Conservation (phyloP, 108 stramenopile genomes). For the Nannochloropsis salina region DNA sequence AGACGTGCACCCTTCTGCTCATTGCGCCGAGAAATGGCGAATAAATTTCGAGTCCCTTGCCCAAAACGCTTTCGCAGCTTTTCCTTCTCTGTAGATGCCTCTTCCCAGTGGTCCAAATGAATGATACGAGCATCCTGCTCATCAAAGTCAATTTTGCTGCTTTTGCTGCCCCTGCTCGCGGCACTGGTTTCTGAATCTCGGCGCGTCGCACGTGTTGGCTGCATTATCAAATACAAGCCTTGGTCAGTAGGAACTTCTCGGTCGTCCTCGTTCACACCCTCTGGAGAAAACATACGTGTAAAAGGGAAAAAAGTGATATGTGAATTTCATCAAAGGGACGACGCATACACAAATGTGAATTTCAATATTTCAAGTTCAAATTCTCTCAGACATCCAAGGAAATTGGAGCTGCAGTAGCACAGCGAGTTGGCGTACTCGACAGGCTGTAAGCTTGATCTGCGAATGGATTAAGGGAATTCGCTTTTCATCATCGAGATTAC, state of each 20-base stretch:
- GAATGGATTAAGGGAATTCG: conserved; percentile 20
- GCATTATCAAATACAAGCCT: no score
- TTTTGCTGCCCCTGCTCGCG: no score
- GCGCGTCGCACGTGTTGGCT: no score
- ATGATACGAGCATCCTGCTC: neutral
- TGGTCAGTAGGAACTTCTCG: no score
- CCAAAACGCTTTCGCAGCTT: neutral
- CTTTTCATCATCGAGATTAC: neutral
- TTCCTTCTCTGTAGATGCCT: neutral
- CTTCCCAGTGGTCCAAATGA: neutral
- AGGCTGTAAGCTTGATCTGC: neutral
- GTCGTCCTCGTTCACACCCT: no score
- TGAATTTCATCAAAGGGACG: no score
- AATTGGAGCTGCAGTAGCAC: conserved; percentile 13
- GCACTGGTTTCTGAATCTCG: no score
- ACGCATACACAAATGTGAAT: no score
- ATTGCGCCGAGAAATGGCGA: neutral
- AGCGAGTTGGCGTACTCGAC: neutral
- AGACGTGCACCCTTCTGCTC: neutral
- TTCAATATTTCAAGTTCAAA: no score
- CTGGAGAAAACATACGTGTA: no score
- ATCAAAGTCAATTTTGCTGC: no score
- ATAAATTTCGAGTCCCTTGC: neutral
- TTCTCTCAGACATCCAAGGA: conserved; percentile 20
- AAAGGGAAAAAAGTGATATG: no score